phyloP scores from a whole-genome alignment of 2,329 filamentous ascomycete genomes.

The Nemania sp. region DNA sequence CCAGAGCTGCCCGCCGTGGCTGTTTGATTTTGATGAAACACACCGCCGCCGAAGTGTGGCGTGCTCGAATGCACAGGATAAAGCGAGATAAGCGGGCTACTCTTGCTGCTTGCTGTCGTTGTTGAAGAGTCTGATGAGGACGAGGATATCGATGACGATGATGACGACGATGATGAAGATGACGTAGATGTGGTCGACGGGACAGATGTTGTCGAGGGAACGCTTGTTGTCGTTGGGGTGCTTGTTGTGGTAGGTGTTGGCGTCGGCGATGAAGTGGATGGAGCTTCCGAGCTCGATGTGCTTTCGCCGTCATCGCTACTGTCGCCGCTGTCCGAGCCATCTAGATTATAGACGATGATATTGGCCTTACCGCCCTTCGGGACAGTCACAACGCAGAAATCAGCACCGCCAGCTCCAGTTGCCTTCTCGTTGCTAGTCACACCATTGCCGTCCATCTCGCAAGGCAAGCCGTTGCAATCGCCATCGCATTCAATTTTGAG shows the following conservation, averaged over 20 bases:
- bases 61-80: constrained; percentile 21
- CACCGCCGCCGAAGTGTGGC: constrained; percentile 45
- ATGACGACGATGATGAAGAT: too few relatives aligned
- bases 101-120: constrained; percentile 10
- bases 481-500: constrained; percentile 70
- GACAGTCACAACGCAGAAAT: constrained; percentile 78
- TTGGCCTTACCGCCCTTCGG: constrained; percentile 66
- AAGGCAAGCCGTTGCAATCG: constrained; percentile 73
- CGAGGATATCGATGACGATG: constrained; percentile 10
- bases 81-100: constrained; percentile 10
- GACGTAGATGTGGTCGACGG: constrained; percentile 17
- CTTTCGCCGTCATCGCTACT: constrained; percentile 25
- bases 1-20: constrained; percentile 21
- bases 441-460: constrained; percentile 61
- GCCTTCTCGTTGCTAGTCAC: constrained; percentile 59
- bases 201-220: constrained; percentile 17
- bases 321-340: constrained; percentile 46
- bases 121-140: constrained; percentile 9
- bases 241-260: constrained; percentile 30
- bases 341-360: constrained; percentile 63
- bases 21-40: constrained; percentile 59
- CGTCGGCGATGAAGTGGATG: constrained; percentile 32
- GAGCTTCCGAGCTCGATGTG: constrained; percentile 25
- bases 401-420: constrained; percentile 66
- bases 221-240: constrained; percentile 25